Percentiles rank a stretch among this genome's conserved stretches.
These are phyloP conservation scores for Trichoderma lentiforme DNA, from an alignment of 2,329 filamentous ascomycete species.

Conservation along the genomic window DNA sequence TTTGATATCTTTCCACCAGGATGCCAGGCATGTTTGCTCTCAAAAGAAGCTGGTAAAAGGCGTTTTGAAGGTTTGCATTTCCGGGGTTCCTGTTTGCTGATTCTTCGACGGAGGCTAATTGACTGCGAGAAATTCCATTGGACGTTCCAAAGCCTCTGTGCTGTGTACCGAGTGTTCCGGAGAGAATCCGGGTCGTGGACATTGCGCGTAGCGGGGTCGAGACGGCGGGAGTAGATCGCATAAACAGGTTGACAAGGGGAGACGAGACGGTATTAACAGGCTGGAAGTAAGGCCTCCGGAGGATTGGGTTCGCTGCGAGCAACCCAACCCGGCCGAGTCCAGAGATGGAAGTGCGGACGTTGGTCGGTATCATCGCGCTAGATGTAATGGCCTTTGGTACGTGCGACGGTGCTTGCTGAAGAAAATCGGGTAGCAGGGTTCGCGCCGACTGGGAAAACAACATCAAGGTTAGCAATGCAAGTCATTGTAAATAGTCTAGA, in stretches of 20 bases:
- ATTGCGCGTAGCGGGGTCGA: slow-evolving; percentile 23
- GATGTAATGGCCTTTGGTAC: neutral
- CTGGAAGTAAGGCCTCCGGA: slow-evolving; percentile 29
- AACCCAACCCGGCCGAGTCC: slow-evolving; percentile 30
- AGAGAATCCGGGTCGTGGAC: slow-evolving; percentile 19
- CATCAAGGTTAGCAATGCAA: slow-evolving; percentile 19
- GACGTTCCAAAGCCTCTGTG: slow-evolving; percentile 39
- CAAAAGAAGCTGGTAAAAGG: slow-evolving; percentile 88
- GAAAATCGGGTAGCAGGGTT: slow-evolving; percentile 28
- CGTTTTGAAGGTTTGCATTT: slow-evolving; percentile 84
- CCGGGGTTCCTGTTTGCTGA: slow-evolving; percentile 88
- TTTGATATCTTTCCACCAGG: slow-evolving; percentile 84
- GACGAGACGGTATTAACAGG: slow-evolving; percentile 21
- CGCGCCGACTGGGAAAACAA: slow-evolving; percentile 19
- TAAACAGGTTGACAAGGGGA: slow-evolving; percentile 26
- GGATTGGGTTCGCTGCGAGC: slow-evolving; percentile 28
- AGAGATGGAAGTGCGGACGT: slow-evolving; percentile 22
- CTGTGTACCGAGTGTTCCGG: slow-evolving; percentile 4
- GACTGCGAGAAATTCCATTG: slow-evolving; percentile 54
- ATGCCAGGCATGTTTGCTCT: slow-evolving; percentile 93
- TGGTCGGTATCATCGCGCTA: neutral
- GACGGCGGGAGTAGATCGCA: slow-evolving; percentile 24
- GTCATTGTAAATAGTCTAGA: neutral
- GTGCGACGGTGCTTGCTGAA: slow-evolving; percentile 24
- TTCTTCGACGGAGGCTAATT: slow-evolving; percentile 83